A percentile compares a stretch with the other conserved stretches of the same genome.
Evolutionary conservation across 2,329 filamentous ascomycete species (phyloP).

Genomic region (Rutstroemia sydowiana): DNA sequence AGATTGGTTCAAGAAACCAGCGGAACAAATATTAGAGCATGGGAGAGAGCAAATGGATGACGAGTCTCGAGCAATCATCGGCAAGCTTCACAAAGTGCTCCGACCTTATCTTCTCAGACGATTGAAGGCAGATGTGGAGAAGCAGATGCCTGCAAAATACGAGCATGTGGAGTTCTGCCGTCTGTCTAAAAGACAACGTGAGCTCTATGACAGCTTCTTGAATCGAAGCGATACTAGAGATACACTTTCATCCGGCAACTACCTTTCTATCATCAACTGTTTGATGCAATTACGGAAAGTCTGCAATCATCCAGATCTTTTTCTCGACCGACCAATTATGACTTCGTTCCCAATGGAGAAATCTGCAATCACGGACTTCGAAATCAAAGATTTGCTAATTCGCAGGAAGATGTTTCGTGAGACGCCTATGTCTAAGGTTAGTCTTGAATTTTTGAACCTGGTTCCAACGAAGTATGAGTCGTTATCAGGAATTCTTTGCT

Average conservation of each 20-base stretch:
- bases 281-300: constrained; percentile 96
- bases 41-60: constrained; percentile 91
- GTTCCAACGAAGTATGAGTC: constrained; percentile 64
- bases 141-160: constrained; percentile 97
- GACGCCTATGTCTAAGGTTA: constrained; percentile 56
- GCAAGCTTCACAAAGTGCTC: constrained; percentile 87
- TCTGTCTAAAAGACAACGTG: constrained; percentile 87
- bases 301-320: constrained; percentile 96
- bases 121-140: constrained; percentile 93
- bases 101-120: constrained; percentile 86
- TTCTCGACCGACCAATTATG: constrained; percentile 91
- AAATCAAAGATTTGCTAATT: constrained; percentile 63
- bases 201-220: constrained; percentile 94
- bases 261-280: constrained; percentile 96
- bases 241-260: constrained; percentile 86
- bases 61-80: constrained; percentile 84
- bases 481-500: constrained; percentile 47
- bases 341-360: constrained; percentile 89
- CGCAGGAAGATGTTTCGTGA: constrained; percentile 56
- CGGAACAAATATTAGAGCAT: constrained; percentile 92
- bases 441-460: constrained; percentile 71
- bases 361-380: constrained; percentile 69
- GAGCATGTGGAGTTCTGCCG: constrained; percentile 96
- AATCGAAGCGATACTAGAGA: constrained; percentile 82
- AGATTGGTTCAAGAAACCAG: constrained; percentile 89